Percentiles rank a stretch among this genome's conserved stretches.
phyloP scores from a whole-genome alignment of 2,329 filamentous ascomycete species.

The Xylariaceae sp. region DNA sequence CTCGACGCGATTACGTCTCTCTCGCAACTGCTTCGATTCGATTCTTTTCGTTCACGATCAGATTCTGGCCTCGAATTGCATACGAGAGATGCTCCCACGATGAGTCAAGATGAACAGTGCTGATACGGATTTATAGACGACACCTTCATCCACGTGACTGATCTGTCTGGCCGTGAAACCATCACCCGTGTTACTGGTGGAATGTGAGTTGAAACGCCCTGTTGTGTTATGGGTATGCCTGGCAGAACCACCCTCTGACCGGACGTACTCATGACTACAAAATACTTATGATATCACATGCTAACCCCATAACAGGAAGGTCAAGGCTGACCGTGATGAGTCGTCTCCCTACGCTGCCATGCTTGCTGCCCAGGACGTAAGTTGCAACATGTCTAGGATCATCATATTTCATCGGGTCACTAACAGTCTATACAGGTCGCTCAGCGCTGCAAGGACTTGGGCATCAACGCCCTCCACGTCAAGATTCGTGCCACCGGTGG shows the following conservation, averaged over 20 bases:
- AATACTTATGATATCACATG: background rate
- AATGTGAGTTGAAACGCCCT: conserved; percentile 45
- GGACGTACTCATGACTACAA: background rate
- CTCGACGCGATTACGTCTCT: background rate
- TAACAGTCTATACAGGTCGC: conserved; percentile 39
- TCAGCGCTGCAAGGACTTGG: conserved; percentile 68
- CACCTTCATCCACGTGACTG: conserved; percentile 97
- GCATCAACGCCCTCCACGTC: conserved; percentile 93
- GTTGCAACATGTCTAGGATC: background rate
- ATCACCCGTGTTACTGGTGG: conserved; percentile 99
- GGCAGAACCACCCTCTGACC: background rate
- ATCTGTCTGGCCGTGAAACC: conserved; percentile 96
- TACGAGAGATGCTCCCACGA: background rate
- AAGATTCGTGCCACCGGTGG: conserved; percentile 96
- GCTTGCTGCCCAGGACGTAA: conserved; percentile 98
- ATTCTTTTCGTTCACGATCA: background rate
- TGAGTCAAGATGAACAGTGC: background rate
- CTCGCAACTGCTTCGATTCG: background rate
- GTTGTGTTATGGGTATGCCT: background rate
- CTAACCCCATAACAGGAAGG: conserved; percentile 57
- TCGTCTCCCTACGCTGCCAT: conserved; percentile 99
- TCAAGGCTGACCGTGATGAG: conserved; percentile 99
- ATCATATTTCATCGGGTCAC: background rate
- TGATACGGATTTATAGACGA: conserved; percentile 45
- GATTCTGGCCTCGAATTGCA: background rate